These are phyloP conservation scores for Astrocystis sublimbata DNA, from an alignment of 495 filamentous ascomycete species.

Conservation along the genomic window DNA sequence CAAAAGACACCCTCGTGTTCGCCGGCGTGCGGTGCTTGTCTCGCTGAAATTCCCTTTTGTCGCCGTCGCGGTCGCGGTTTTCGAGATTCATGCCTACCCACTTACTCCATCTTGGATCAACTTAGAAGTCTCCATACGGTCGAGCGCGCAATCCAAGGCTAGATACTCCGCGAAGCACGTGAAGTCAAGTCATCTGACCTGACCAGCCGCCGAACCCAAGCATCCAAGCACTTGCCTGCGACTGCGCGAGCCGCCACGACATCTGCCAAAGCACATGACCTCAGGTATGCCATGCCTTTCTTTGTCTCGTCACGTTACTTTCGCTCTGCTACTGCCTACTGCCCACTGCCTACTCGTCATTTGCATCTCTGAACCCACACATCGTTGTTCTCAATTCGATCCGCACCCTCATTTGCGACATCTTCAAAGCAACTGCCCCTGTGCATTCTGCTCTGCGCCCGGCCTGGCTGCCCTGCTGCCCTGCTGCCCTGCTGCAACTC, in stretches of 20 bases:
- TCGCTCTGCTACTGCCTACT: background rate
- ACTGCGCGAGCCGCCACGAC: slow-evolving; percentile 26
- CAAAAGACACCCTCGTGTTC: slow-evolving; percentile 16
- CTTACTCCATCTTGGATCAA: slow-evolving; percentile 3
- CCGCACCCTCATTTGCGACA: background rate
- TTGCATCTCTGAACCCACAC: slow-evolving; percentile 7
- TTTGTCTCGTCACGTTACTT: background rate
- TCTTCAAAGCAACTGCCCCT: background rate
- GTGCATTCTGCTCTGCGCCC: background rate
- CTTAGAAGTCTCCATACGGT: slow-evolving; percentile 22
- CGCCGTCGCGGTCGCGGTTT: slow-evolving; percentile 8
- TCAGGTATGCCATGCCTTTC: slow-evolving; percentile 27
- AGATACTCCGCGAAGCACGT: slow-evolving; percentile 36
- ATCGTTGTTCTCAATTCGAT: slow-evolving; percentile 6
- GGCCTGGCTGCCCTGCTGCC: no score
- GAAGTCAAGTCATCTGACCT: slow-evolving; percentile 40
- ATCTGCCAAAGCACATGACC: slow-evolving; percentile 39
- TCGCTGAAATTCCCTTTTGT: slow-evolving; percentile 23
- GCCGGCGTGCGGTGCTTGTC: background rate
- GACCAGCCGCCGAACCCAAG: slow-evolving; percentile 26
- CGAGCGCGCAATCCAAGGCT: slow-evolving; percentile 32
- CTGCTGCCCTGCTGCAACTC: background rate
- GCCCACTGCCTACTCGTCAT: background rate
- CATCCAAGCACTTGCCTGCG: slow-evolving; percentile 35
- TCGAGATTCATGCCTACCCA: slow-evolving; percentile 15